Percentiles rank a stretch among this genome's conserved stretches.
phyloP scores from a whole-genome alignment of 2,329 filamentous ascomycete species.

The Colletotrichum sp. region DNA sequence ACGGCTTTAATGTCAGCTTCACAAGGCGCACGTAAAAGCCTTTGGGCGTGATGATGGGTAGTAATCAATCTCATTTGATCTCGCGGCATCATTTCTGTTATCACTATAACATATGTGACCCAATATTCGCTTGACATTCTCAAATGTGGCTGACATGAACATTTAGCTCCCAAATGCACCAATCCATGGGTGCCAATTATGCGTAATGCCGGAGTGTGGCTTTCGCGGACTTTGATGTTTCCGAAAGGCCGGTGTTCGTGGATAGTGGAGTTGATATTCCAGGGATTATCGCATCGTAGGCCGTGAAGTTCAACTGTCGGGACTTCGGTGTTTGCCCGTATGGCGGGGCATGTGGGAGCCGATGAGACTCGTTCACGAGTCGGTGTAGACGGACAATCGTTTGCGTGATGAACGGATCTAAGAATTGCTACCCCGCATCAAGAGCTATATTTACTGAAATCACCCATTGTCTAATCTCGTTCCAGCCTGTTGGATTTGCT shows the following conservation, averaged over 20 bases:
- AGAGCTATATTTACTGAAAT: not conserved
- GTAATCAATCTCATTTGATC: not conserved
- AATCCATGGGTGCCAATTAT: not conserved
- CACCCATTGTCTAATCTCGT: rapidly evolving
- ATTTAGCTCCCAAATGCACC: not conserved
- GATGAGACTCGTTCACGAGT: not conserved
- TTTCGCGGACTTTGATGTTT: not conserved
- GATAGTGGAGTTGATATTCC: not conserved
- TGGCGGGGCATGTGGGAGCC: not conserved
- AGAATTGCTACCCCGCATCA: not conserved
- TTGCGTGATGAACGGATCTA: not conserved
- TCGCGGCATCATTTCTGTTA: not conserved
- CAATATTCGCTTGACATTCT: not conserved
- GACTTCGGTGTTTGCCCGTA: not conserved
- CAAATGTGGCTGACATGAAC: not conserved
- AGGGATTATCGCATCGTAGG: not conserved
- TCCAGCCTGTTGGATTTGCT: not conserved
- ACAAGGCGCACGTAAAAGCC: rapidly evolving
- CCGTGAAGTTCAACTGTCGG: not conserved
- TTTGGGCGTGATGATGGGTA: not conserved
- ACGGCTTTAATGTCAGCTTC: not conserved
- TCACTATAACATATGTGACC: not conserved
- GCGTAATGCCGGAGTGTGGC: not conserved
- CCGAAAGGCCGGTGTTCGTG: not conserved
- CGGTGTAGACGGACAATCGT: not conserved